Conservation (phyloP, 1,284 basidiomycete genomes). For the Ceratorhiza oryzae-sativae region DNA sequence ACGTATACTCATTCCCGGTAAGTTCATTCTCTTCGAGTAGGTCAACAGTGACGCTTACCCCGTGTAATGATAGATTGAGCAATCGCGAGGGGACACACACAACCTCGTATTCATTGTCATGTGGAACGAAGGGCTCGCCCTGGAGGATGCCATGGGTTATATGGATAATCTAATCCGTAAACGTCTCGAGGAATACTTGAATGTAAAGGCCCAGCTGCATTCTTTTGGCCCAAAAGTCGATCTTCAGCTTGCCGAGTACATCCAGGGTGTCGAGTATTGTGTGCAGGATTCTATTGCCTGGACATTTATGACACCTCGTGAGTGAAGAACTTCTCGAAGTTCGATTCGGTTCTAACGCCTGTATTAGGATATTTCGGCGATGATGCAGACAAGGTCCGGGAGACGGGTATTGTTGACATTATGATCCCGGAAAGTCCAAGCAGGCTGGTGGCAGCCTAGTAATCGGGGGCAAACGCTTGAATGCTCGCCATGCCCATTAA, state of each 20-base stretch:
- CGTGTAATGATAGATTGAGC: background rate
- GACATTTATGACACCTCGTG: slow-evolving; percentile 49
- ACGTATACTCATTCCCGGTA: slow-evolving; percentile 9
- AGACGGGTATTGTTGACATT: background rate
- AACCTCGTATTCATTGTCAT: slow-evolving; percentile 60
- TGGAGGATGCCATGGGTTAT: slow-evolving; percentile 56
- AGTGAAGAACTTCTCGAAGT: background rate
- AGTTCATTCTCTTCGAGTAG: background rate
- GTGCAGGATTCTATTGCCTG: slow-evolving; percentile 43
- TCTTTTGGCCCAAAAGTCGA: slow-evolving; percentile 56
- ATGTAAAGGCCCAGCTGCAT: slow-evolving; percentile 52
- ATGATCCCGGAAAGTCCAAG: background rate
- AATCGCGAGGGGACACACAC: slow-evolving; percentile 50
- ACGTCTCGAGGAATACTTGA: slow-evolving; percentile 54
- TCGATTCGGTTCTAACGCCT: background rate
- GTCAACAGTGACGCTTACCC: too few species aligned
- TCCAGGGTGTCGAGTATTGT: slow-evolving; percentile 56
- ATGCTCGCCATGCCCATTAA: background rate
- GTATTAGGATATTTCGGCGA: background rate
- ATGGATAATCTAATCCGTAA: slow-evolving; percentile 55
- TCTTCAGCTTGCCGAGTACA: slow-evolving; percentile 52
- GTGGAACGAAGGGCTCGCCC: slow-evolving; percentile 53
- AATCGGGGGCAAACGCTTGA: background rate
- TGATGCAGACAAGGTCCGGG: background rate
- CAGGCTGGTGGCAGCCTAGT: background rate